phyloP scores from a whole-genome alignment of 169 alveolate species.

The Besnoitia besnoiti region DNA sequence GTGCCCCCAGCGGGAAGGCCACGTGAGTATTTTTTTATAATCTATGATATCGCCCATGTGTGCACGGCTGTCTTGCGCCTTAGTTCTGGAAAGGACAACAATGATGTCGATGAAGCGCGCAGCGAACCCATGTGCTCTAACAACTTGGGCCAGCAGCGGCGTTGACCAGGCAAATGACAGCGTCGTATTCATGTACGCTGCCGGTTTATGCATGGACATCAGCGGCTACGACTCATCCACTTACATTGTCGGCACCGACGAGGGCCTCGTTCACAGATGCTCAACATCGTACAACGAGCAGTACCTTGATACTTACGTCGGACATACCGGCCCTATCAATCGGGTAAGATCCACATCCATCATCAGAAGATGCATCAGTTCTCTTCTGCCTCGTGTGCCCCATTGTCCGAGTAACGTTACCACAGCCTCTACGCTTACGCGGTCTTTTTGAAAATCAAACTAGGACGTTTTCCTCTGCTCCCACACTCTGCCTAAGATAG shows the following conservation, averaged over 20 bases:
- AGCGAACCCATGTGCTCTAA: conserved; percentile 61
- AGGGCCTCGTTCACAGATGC: conserved; percentile 91
- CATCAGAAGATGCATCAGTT: neutral
- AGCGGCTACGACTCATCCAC: conserved; percentile 81
- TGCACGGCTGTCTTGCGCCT: too few relatives aligned
- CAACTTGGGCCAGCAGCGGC: conserved; percentile 12
- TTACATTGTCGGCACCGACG: conserved; percentile 91
- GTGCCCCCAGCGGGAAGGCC: too few relatives aligned
- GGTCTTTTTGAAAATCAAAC: neutral
- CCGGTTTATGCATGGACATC: conserved; percentile 91
- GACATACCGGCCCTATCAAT: conserved; percentile 93
- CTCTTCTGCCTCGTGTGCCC: neutral
- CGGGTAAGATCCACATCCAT: conserved; percentile 71
- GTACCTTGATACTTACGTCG: conserved; percentile 89
- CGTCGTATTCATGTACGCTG: conserved; percentile 84
- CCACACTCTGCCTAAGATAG: too few relatives aligned
- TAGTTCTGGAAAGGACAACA: conserved; percentile 63
- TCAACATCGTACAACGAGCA: conserved; percentile 89
- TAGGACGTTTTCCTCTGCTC: too few relatives aligned
- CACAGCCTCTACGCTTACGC: neutral
- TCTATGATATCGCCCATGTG: too few relatives aligned
- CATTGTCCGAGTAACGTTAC: neutral
- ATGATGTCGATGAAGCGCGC: conserved; percentile 71
- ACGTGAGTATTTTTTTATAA: too few relatives aligned
- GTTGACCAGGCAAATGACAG: conserved; percentile 62